Conservation (phyloP, 1,284 basidiomycete species). For the Phaffia rhodozyma region DNA sequence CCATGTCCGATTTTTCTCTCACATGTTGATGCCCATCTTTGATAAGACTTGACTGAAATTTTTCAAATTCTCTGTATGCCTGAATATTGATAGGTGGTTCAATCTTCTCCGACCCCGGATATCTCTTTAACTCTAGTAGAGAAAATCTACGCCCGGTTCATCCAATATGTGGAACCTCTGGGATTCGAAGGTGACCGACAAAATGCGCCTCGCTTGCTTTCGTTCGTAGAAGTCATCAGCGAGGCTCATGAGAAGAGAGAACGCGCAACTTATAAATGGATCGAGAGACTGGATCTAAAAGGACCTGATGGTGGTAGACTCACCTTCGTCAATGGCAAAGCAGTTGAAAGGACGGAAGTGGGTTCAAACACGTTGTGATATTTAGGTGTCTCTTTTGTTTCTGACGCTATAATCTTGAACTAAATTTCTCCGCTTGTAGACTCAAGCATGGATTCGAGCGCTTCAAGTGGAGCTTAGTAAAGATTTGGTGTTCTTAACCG, state of each 20-base stretch:
- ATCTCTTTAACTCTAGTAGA: constrained; percentile 1
- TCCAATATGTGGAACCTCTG: background rate
- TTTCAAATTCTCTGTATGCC: no score
- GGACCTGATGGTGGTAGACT: constrained; percentile 21
- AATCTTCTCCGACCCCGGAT: background rate
- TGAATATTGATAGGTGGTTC: background rate
- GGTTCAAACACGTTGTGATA: constrained; percentile 26
- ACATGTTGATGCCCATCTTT: no score
- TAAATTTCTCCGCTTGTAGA: no score
- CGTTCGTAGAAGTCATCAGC: constrained; percentile 27
- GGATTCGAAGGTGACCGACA: no score
- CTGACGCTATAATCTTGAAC: background rate
- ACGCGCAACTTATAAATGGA: constrained; percentile 21
- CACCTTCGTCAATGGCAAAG: constrained; percentile 78
- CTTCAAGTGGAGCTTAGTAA: constrained; percentile 54
- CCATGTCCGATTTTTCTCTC: constrained; percentile 37
- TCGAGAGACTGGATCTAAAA: background rate
- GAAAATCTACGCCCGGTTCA: constrained; percentile 10
- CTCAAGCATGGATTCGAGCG: constrained; percentile 12
- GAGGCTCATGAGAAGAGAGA: constrained; percentile 24
- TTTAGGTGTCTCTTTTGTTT: background rate
- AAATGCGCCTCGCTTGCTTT: background rate
- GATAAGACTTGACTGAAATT: no score
- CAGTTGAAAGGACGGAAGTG: constrained; percentile 58
- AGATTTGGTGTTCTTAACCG: constrained; percentile 58